Percentiles rank a stretch among this genome's conserved stretches.
phyloP scores from a whole-genome alignment of 495 filamentous ascomycete genomes.

The Pseudoneurospora amorphoporcata region DNA sequence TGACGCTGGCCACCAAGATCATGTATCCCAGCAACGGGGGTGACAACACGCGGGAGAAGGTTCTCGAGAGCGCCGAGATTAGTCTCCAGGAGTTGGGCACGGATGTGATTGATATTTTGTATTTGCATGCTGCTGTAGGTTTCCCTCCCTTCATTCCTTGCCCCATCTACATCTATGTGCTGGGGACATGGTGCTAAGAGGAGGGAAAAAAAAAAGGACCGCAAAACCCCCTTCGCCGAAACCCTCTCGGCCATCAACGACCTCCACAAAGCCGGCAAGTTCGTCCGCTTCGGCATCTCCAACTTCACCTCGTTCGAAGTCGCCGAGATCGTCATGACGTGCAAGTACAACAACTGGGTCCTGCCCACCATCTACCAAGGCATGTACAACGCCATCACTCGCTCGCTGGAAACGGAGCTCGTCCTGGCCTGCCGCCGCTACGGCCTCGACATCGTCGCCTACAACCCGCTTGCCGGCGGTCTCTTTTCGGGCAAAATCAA shows the following conservation, averaged over 20 bases:
- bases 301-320: conserved; percentile 90
- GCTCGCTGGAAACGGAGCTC: conserved; percentile 71
- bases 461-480: conserved; percentile 82
- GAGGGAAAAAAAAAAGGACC: too few relatives aligned
- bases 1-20: conserved; percentile 78
- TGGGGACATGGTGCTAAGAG: too few relatives aligned
- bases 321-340: conserved; percentile 77
- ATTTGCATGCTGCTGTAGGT: conserved; percentile 62
- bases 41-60: conserved; percentile 44
- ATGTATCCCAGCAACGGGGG: conserved; percentile 51
- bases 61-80: conserved; percentile 51
- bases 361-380: conserved; percentile 55
- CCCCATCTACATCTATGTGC: too few relatives aligned
- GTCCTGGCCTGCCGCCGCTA: conserved; percentile 73
- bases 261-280: conserved; percentile 80
- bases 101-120: conserved; percentile 76
- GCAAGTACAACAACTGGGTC: conserved; percentile 67
- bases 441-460: conserved; percentile 79
- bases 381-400: conserved; percentile 66
- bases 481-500: conserved; percentile 82
- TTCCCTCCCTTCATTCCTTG: too few relatives aligned
- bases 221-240: conserved; percentile 65
- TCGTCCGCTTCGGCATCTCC: conserved; percentile 67
- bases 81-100: conserved; percentile 64
- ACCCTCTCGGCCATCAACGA: conserved; percentile 69